A percentile compares a stretch with the other conserved stretches of the same genome.
These are phyloP conservation scores for Solanum etuberosum DNA, from an alignment of 257 asterid species.

Conservation along the genomic window DNA sequence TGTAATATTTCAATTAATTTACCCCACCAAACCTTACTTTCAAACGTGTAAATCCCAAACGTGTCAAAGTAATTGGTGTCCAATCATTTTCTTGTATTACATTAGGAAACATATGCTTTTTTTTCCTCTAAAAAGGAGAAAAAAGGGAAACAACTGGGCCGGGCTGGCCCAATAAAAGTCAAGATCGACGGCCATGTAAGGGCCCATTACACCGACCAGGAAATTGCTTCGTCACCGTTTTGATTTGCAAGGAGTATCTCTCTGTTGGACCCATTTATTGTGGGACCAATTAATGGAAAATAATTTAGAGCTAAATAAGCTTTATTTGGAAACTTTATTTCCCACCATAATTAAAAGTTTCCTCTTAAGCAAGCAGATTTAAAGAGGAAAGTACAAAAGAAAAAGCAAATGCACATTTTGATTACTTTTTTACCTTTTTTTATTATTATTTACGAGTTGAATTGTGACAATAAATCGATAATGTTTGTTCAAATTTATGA, in stretches of 20 bases:
- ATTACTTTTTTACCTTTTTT: background rate
- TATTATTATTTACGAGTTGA: too few species aligned
- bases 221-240: background rate
- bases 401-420: background rate
- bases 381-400: background rate
- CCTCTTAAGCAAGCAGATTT: background rate
- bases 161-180: background rate
- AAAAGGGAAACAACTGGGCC: background rate
- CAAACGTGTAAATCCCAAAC: background rate
- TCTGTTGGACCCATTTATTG: background rate
- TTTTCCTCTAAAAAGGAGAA: background rate
- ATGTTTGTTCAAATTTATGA: background rate
- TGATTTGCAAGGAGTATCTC: background rate
- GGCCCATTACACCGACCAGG: background rate
- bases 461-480: background rate
- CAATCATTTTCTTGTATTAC: background rate
- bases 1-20: background rate
- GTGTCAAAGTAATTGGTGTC: background rate
- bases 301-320: background rate
- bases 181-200: slow-evolving; percentile 5
- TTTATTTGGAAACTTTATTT: background rate
- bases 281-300: background rate
- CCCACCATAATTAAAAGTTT: background rate
- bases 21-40: background rate
- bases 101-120: background rate